Base-by-base conservation (phyloP, 1,284 basidiomycete species). In the Cutaneotrichosporon dermatis region DNA sequence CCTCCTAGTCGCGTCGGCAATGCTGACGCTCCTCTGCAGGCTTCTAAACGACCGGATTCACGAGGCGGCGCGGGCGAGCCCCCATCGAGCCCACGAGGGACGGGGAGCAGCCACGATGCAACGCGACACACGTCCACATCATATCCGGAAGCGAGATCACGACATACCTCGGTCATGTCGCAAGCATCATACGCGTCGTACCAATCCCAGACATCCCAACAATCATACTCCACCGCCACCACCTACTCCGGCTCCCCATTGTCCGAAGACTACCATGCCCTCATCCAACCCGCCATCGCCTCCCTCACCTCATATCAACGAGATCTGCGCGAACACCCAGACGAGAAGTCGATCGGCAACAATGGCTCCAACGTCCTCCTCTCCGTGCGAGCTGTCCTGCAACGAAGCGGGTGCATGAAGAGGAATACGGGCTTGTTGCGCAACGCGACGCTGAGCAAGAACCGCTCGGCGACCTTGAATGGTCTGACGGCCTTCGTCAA, bases 361-460 rank as follows among this genome's bases (percentile, higher is more conserved):
- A 41, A 51, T n/a, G 53, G 33, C 35, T 25, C 25, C 13, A n/a
- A n/a, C 6, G 53, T 54, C 2, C 44, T 54, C 13, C 35, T 6
- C 43, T 36, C 34, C 15, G 92, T 99, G 42, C 88, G 95, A n/a
- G 85, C 88, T 25, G 87, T 95, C 13, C 83, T 99, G 44, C 85
- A 87, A 34, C 85, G 88, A 9, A 88, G 92, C 11, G 90, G 90
- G 62, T 96, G 92, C 64, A 82, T 97, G 34, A 86, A 86, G 40
- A 88, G 91, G 59, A 90, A 95, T 62, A 88, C 91, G 1, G 81
- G 83, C 0, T 78, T 89, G 10, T 82, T 98, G 9, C 53, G 53
- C 6, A 54, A 54, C 44, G 25, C 42, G 43, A 33, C 43, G 13
- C 9, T 54, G 2, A 15, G 15, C 42, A 12, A 35, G n/a, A 43